Conservation (phyloP, 768 basidiomycete genomes). For the Tephrocybe sp. region DNA sequence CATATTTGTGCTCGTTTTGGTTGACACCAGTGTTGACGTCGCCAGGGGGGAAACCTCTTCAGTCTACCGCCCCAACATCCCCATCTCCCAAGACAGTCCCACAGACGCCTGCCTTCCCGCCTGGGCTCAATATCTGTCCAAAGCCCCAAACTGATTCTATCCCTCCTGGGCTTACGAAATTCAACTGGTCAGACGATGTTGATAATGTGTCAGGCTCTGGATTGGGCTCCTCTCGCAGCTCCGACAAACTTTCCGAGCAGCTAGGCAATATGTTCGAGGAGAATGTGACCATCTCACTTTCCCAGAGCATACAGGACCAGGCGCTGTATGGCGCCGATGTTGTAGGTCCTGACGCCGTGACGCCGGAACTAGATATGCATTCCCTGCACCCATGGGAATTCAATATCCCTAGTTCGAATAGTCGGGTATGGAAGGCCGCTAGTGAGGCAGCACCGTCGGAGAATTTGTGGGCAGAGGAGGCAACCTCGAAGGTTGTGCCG, state of each 20-base stretch:
- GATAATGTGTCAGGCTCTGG: conserved; percentile 5
- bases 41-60: conserved; percentile 3
- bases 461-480: conserved; percentile 25
- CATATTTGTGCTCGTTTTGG: no score
- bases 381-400: conserved; percentile 24
- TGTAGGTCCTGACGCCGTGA: background rate
- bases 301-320: conserved; percentile 21
- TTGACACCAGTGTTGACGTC: background rate
- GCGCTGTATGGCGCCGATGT: conserved; percentile 15
- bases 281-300: conserved; percentile 19
- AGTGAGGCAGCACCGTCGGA: conserved; percentile 3
- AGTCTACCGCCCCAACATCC: background rate
- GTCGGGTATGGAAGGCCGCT: conserved; percentile 2
- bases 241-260: background rate
- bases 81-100: background rate
- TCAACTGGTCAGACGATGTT: conserved; percentile 7
- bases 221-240: conserved; percentile 9
- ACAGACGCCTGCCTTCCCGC: conserved; percentile 10
- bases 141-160: conserved; percentile 2
- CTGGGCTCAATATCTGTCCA: conserved; percentile 12
- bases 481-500: conserved; percentile 4
- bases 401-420: background rate
- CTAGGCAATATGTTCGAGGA: conserved; percentile 12
- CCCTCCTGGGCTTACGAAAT: conserved; percentile 16
- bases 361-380: conserved; percentile 18